Evolutionary conservation across 495 filamentous ascomycete species (phyloP).

Genomic region (Lepraria neglecta): DNA sequence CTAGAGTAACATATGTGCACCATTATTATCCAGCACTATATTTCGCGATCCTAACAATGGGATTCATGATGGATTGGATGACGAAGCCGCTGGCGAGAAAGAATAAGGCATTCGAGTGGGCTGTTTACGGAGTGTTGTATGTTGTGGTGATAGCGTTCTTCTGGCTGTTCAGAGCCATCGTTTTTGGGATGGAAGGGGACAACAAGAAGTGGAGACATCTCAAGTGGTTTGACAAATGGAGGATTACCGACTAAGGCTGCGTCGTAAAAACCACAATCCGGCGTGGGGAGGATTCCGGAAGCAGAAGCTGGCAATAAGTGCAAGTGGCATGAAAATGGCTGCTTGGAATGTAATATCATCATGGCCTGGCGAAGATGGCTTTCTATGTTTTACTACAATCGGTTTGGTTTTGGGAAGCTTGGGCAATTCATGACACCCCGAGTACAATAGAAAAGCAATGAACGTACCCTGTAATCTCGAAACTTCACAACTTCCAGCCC

Average conservation of each 20-base stretch:
- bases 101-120: constrained; percentile 51
- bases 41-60: constrained; percentile 85
- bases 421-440: neutral
- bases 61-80: constrained; percentile 84
- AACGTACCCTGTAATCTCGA: neutral
- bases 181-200: constrained; percentile 87
- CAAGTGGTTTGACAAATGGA: constrained; percentile 73
- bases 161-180: constrained; percentile 85
- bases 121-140: constrained; percentile 66
- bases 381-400: neutral
- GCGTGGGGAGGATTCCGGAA: neutral
- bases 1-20: constrained; percentile 96
- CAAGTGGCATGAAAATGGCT: neutral
- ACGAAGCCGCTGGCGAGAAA: constrained; percentile 55
- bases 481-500: neutral
- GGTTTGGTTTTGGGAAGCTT: neutral
- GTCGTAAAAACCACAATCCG: neutral
- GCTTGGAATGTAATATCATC: neutral
- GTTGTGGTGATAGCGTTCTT: constrained; percentile 68
- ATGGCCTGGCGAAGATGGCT: neutral
- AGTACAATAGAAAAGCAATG: constrained; percentile 1
- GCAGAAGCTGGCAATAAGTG: too few relatives aligned
- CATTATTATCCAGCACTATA: constrained; percentile 99
- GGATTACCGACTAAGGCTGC: constrained; percentile 42
- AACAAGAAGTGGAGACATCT: constrained; percentile 82